phyloP scores from a whole-genome alignment of 305 asterid species.

The Rubia occidens region DNA sequence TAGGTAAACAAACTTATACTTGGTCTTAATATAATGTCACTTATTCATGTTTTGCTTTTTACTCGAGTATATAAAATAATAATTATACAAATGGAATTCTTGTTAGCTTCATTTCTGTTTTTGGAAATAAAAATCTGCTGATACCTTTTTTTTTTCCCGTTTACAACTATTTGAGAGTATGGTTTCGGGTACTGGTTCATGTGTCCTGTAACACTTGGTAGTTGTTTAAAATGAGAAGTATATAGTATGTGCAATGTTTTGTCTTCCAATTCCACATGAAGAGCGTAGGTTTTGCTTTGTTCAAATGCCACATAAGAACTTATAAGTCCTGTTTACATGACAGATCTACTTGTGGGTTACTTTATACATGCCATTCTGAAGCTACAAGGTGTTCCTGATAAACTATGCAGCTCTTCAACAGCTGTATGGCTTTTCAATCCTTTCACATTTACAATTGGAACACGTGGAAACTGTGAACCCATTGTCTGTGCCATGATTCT shows the following conservation, averaged over 20 bases:
- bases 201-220: neutral
- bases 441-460: slow-evolving; percentile 90
- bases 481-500: slow-evolving; percentile 71
- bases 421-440: slow-evolving; percentile 90
- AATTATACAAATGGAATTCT: neutral
- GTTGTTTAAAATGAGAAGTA: neutral
- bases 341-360: slow-evolving; percentile 84
- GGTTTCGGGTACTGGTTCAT: neutral
- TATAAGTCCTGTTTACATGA: slow-evolving; percentile 24
- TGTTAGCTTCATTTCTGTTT: neutral
- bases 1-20: neutral
- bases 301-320: slow-evolving; percentile 19
- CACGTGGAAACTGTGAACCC: slow-evolving; percentile 96
- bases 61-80: neutral
- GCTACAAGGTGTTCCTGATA: slow-evolving; percentile 69
- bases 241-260: neutral
- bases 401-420: slow-evolving; percentile 43
- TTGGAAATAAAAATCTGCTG: neutral
- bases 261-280: neutral
- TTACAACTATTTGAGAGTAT: neutral
- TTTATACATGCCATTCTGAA: slow-evolving; percentile 59
- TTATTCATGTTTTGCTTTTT: neutral
- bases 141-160: neutral
- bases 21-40: no score
- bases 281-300: neutral